Evolutionary conservation across 768 basidiomycete species (phyloP), one percentile per base, ranked within the genome.

Genomic region (Ramaria sp.): DNA sequence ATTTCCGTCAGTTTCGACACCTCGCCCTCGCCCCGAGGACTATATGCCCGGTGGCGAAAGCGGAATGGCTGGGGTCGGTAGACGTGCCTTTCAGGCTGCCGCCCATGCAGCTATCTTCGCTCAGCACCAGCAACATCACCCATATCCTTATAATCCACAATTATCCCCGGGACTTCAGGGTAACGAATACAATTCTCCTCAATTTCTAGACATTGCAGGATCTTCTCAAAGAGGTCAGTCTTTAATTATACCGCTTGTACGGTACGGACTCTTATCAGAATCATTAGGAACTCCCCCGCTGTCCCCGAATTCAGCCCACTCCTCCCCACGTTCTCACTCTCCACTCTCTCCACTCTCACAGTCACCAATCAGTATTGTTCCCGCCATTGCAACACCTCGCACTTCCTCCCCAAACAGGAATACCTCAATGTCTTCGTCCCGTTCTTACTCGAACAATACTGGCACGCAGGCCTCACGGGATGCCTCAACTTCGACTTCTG

Each of bases 21-120:
- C 36, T n/a, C 20, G 36, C 28, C 48, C 22, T 3, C 39, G 27
- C 41, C 51, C 15, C 5, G 24, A 43, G 15, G 38, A 41, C 36
- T 41, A 53, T 39, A 53, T 53, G 39, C 51, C 47, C 24, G 64
- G 62, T 3, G 66, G 63, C 3, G 61, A 59, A 41, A 62, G 65
- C 5, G 67, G 68, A 0, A 93, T 94, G 91, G 91, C 91, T 0
- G 91, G 91, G 8, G 89, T 94, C 6, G 91, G 91, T 7, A 72
- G 91, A 57, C 71, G 90, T 60, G 91, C 88, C 0, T 92, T 92
- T 56, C 75, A 73, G 12, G 86, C 89, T 16, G 86, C 79, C 9
- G 81, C 83, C 50, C 79, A 80, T 42, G 82, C 82, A 0, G 80
- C 79, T 7, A 70, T 81, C 73, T 68, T 74, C 57, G 55, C 70